Base-by-base conservation (phyloP, 768 basidiomycete species). In the Amanita jacksonii region DNA sequence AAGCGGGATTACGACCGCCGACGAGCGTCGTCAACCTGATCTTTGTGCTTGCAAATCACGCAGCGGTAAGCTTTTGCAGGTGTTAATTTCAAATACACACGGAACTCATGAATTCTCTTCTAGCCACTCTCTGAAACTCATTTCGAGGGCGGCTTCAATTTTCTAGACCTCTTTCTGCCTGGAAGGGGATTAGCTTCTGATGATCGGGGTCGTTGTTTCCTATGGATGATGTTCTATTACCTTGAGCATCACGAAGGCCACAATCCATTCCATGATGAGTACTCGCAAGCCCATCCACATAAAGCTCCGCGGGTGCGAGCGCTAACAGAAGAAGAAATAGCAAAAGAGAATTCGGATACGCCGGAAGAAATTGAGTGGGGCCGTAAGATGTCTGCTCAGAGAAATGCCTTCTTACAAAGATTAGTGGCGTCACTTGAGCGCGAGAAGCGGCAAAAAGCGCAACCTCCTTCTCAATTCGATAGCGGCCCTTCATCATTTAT, bases 1-100 rank as follows among this genome's bases (percentile, higher is more conserved):
- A 67, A 57, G 62, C 67, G 37, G 78, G 77, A 23, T 65, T 73
- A 45, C 68, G 71, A 19, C 91, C 91, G 37, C 79, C 90, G 8
- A 92, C 91, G 8, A 89, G 83, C 49, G 74, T 92, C 15, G 84
- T 88, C 43, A 90, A 92, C 58, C 67, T 91, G 35, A 74, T 93
- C 37, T 93, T 93, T 55, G 77, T 89, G 34, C 70, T 93, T 36
- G 74, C 84, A 22, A 83, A 79, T 53, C 84, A 88, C 53, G 78
- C 85, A 37, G 73, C 77, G 23, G 86, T 90, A 62, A 76, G 70
- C n/a, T n/a, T 45, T 38, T 50, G 31, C 44, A 20, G 36, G 18
- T 32, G 35, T 20, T 31, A 24, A 15, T 19, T 39, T 32, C 18
- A 35, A 23, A 35, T 20, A n/a, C n/a, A 34, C 32, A 25, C 18